Evolutionary conservation across 106 monocot genomes (phyloP), one percentile per base, ranked within the genome.

Genomic region (Apostasia shenzhenica): DNA sequence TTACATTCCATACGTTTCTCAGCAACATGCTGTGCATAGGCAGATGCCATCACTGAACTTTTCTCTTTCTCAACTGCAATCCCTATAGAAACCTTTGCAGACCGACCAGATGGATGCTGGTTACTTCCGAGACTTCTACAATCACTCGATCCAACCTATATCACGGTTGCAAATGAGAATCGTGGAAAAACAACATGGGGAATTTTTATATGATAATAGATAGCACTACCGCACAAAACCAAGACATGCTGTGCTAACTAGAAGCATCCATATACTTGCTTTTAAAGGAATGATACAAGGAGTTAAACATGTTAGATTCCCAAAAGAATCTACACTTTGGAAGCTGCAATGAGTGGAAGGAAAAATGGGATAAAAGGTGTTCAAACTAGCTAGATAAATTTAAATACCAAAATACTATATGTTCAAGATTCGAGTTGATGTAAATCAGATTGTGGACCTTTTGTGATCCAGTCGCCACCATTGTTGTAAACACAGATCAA

Each of bases 11-110:
- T 52, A 14, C 10, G 44, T 58, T 41, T 72, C 45, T 72, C 62
- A 43, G 13, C 52, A 53, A 50, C 3, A 61, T 67, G 71, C 59
- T 69, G 60, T 55, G 71, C 50, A 63, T 45, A 45, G 47, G 67
- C 64, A 69, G 26, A 26, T 26, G 26, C 26, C 26, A 0, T 26
- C 26, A 26, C 26, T 78, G 70, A 61, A 73, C 57, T 26, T 75
- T 82, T 68, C 63, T 73, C 44, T 66, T 70, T 78, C 2, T 88
- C 82, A 57, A 88, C 68, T 10, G 75, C 59, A 51, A 97, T 82
- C 6, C 92, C 88, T 71, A 97, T 84, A 41, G 95, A 95, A 55
- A 91, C 92, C 79, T 95, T 95, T 53, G 86, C 78, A 60, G 69
- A 73, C 59, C 71, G 74, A 45, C 76, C 80, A 71, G 83, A 86